Percentiles rank a stretch among this genome's conserved stretches.
Evolutionary conservation across 2,329 filamentous ascomycete genomes (phyloP).

Genomic region (Coniochaeta prunicola): DNA sequence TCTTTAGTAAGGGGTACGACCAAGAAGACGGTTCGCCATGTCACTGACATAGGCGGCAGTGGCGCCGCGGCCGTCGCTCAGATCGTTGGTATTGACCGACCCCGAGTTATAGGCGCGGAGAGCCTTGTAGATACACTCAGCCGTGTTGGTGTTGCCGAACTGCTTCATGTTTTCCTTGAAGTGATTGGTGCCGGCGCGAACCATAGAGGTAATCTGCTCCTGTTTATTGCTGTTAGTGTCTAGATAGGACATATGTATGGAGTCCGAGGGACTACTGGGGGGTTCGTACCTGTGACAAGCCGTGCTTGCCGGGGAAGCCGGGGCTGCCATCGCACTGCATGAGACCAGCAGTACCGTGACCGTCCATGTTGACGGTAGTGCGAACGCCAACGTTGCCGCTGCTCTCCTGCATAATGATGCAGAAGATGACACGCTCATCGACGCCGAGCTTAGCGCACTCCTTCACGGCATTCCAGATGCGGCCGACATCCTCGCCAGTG

Average conservation of each 20-base stretch:
- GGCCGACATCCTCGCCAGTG: constrained; percentile 22
- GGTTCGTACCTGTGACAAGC: constrained; percentile 19
- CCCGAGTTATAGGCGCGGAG: constrained; percentile 33
- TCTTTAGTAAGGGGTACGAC: constrained; percentile 21
- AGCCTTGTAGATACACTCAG: constrained; percentile 28
- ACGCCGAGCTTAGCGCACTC: constrained; percentile 23
- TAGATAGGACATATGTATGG: background rate
- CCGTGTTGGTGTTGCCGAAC: constrained; percentile 18
- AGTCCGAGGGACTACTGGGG: background rate
- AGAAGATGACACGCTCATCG: constrained; percentile 28
- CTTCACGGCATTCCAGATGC: constrained; percentile 23
- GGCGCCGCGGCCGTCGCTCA: constrained; percentile 27
- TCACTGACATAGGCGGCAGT: constrained; percentile 30
- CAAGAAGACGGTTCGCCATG: constrained; percentile 28
- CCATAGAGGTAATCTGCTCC: constrained; percentile 26
- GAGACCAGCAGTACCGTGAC: constrained; percentile 25
- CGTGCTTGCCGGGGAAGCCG: constrained; percentile 23
- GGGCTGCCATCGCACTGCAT: constrained; percentile 30
- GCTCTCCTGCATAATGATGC: constrained; percentile 34
- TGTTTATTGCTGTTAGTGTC: constrained; percentile 4
- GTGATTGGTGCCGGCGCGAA: constrained; percentile 17
- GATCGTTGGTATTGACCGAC: constrained; percentile 23
- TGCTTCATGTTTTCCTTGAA: constrained; percentile 18
- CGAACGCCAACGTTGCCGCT: constrained; percentile 27
- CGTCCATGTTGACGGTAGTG: constrained; percentile 25